phyloP scores from a whole-genome alignment of 495 filamentous ascomycete species.

The Daldinia loculata region DNA sequence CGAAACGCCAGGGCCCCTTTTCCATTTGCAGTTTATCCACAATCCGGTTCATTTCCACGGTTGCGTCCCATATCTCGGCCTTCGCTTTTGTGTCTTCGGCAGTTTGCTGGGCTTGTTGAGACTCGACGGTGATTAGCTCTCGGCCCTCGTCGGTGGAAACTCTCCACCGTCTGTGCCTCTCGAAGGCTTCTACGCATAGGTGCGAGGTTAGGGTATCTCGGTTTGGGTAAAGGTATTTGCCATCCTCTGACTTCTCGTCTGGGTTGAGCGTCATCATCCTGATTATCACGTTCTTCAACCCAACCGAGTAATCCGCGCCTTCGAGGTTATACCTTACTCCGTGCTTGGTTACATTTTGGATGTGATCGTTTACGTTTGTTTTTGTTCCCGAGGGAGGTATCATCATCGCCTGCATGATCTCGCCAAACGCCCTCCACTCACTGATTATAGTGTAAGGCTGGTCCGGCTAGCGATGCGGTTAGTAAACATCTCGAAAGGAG shows the following conservation, averaged over 20 bases:
- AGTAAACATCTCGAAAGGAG: neutral
- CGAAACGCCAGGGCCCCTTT: neutral
- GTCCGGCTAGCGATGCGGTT: slow-evolving; percentile 25
- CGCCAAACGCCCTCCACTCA: slow-evolving; percentile 43
- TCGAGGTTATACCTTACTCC: slow-evolving; percentile 22
- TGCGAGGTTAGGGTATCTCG: slow-evolving; percentile 22
- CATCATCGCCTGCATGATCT: slow-evolving; percentile 47
- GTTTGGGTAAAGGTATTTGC: neutral
- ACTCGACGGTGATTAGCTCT: neutral
- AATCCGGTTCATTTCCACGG: neutral
- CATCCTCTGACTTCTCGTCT: slow-evolving; percentile 18
- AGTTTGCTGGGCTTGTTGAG: neutral
- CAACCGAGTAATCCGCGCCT: slow-evolving; percentile 17
- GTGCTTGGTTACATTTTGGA: slow-evolving; percentile 15
- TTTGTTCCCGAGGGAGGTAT: slow-evolving; percentile 17
- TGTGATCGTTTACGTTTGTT: neutral
- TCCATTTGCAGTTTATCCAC: neutral
- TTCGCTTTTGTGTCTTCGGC: neutral
- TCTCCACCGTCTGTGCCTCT: neutral
- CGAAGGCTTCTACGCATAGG: slow-evolving; percentile 6
- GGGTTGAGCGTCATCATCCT: slow-evolving; percentile 41
- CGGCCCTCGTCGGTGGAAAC: slow-evolving; percentile 6
- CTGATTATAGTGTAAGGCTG: slow-evolving; percentile 45
- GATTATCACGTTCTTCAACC: slow-evolving; percentile 37
- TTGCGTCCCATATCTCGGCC: neutral